Evolutionary conservation across 2,329 filamentous ascomycete species (phyloP).

Genomic region (Stemphylium vesicarium): DNA sequence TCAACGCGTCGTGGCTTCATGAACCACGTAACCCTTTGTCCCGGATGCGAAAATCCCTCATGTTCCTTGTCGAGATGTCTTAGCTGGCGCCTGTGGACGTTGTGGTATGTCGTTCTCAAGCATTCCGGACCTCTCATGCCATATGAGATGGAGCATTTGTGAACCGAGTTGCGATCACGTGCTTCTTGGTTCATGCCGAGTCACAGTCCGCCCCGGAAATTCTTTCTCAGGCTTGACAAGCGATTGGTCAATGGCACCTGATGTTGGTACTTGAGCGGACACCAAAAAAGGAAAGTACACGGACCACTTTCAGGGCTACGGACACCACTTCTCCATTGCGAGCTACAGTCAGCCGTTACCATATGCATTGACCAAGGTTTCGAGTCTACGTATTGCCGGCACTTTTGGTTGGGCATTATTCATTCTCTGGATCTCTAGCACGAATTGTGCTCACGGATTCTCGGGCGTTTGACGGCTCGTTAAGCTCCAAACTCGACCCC

Average conservation of each 20-base stretch:
- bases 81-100: slow-evolving; percentile 36
- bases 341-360: slow-evolving; percentile 29
- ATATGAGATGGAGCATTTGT: slow-evolving; percentile 43
- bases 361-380: slow-evolving; percentile 35
- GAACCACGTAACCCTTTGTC: slow-evolving; percentile 52
- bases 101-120: slow-evolving; percentile 29
- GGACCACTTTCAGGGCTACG: slow-evolving; percentile 24
- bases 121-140: slow-evolving; percentile 41
- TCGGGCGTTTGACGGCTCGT: slow-evolving; percentile 32
- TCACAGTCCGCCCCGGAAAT: slow-evolving; percentile 36
- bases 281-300: slow-evolving; percentile 27
- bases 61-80: slow-evolving; percentile 45
- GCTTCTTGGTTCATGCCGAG: slow-evolving; percentile 43
- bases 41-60: slow-evolving; percentile 48
- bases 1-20: slow-evolving; percentile 53
- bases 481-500: slow-evolving; percentile 29
- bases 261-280: slow-evolving; percentile 28
- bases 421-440: slow-evolving; percentile 19
- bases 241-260: slow-evolving; percentile 40
- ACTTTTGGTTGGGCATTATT: slow-evolving; percentile 26
- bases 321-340: slow-evolving; percentile 21
- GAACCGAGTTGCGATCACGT: slow-evolving; percentile 50
- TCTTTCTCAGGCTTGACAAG: slow-evolving; percentile 29
- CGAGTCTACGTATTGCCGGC: slow-evolving; percentile 23
- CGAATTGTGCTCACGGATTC: slow-evolving; percentile 22